A percentile compares a stretch with the other conserved stretches of the same genome.
phyloP scores from a whole-genome alignment of 139 green algal species.

The Closterium sp. region DNA sequence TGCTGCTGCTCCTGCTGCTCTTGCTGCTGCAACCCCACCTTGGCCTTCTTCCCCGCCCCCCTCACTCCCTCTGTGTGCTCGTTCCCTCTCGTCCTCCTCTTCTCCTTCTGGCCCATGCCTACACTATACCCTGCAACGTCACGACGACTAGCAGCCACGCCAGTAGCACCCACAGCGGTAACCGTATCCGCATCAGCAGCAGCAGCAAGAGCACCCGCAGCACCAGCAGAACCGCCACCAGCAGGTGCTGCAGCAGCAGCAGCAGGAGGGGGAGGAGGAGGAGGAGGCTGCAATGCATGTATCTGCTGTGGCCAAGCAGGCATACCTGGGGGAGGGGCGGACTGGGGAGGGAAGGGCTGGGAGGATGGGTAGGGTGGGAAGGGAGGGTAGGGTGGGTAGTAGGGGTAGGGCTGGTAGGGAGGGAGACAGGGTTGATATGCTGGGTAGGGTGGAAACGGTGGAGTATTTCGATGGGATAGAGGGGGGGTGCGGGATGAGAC shows the following conservation, averaged over 20 bases:
- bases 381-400: background rate
- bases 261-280: too few relatives aligned
- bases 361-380: background rate
- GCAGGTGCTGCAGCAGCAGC: too few relatives aligned
- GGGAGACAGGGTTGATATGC: too few relatives aligned
- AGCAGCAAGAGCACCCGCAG: background rate
- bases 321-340: background rate
- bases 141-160: background rate
- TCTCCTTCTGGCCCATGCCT: background rate
- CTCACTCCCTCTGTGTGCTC: background rate
- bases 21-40: background rate
- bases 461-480: background rate
- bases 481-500: background rate
- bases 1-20: background rate
- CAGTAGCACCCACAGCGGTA: background rate
- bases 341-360: background rate
- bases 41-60: background rate
- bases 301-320: background rate
- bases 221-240: background rate
- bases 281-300: background rate
- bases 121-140: background rate
- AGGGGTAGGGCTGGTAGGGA: background rate
- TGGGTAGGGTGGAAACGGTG: background rate
- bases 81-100: background rate
- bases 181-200: background rate